Evolutionary conservation across 2,329 filamentous ascomycete species (phyloP), one percentile per base, ranked within the genome.

Genomic region (Xylariaceae sp.): DNA sequence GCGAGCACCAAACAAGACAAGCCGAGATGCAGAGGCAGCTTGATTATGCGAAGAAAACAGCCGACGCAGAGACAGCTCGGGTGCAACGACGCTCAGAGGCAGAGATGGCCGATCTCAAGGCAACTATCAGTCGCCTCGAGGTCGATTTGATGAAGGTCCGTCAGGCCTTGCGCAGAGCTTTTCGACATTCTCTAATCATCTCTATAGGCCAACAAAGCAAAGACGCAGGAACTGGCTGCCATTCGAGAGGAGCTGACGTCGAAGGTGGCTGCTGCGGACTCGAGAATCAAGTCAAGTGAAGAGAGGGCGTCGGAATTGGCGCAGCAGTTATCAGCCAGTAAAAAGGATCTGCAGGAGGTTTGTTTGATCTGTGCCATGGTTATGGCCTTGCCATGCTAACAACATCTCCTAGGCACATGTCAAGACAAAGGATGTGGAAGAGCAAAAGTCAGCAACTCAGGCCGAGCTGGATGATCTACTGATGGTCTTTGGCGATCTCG

Each of bases 401-500:
- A 18, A 17, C 14, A 12, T 15, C 13, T 17, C 24, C 29, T 16
- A 58, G 38, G 46, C 54, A 13, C 51, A 56, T 28, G 42, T 44
- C 11, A 44, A 53, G 29, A 33, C 52, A 15, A 51, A 58, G 29
- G 61, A 71, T 43, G 79, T 74, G 41, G 75, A 79, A 45, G 70
- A 76, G 39, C 77, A 81, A 37, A 77, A 73, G 35, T 68, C 76
- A 40, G 61, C 71, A 2, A 70, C 72, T 5, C 84, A 90, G 53
- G 69, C 74, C 3, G 85, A 92, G 56, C 65, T 90, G 29, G 85
- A 92, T 46, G 85, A 92, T 55, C 66, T 90, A 34, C 63, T 92
- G 22, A 83, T 90, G 63, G 80, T 92, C 5, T 86, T 89, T 57
- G 78, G 76, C 11, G 85, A 92, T 52, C 53, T 88, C 13, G 85